Evolutionary conservation across 2,329 filamentous ascomycete genomes (phyloP), one percentile per base, ranked within the genome.

Genomic region (Neopestalotiopsis rosae): DNA sequence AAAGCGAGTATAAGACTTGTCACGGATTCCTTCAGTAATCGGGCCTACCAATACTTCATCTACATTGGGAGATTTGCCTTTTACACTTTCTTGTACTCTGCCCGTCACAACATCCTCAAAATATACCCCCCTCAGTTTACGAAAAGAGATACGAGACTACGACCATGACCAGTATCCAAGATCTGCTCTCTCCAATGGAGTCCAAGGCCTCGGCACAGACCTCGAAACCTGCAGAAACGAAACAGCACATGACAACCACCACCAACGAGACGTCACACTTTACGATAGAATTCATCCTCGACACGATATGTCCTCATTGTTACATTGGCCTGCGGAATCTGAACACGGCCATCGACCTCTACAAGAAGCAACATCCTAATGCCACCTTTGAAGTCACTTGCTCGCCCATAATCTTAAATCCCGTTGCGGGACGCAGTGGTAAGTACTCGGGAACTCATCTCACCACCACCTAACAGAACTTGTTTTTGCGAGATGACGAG

Each of bases 231-330:
- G 20, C 40, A 17, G 34, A 30, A 6, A 52, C 17, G 42, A 30
- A 61, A 5, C 65, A 13, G 61, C 59, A 20, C 14, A 59, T 6
- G 30, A 38, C 28, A 17, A 57, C 30, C 42, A 28, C 32, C 28
- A 20, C 32, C 42, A 20, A 67, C 70, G 68, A 74, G 40, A 82
- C 66, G 5, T 73, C 69, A 17, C 70, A 74, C 63, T 78, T 86
- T 72, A 76, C 76, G 12, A 81, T 88, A 69, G 83, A 86, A 62
- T 77, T 86, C 61, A 84, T 86, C 71, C 77, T 83, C 49, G 86
- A 88, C 74, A 80, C 84, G 6, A 77, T 86, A 49, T 88, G 86
- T 69, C 84, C 86, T 4, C 87, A 84, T 79, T 87, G 84, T 72
- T 88, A 85, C 72, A 79, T 88, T 69, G 81, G 82, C 68, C 81